Base-by-base conservation (phyloP, 2,329 filamentous ascomycete species). In the Cladophialophora carrionii region DNA sequence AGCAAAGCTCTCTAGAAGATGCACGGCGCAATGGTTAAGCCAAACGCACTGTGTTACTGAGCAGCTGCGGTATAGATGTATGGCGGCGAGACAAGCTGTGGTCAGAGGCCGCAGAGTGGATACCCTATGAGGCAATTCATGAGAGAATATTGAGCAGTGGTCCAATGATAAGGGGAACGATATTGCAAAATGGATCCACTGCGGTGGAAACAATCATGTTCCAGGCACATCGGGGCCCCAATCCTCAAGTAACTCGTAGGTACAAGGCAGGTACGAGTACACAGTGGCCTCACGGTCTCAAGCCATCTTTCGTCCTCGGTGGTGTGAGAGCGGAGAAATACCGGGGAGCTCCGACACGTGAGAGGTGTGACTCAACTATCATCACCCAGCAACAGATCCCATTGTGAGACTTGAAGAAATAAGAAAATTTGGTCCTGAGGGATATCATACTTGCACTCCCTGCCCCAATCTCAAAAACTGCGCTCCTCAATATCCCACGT, bases 281-380 rank as follows among this genome's bases (percentile, higher is more conserved):
- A 17, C 37, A 20, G 48, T 14, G 4, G 48, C 14, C 48, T 51
- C 22, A 10, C n/a, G 9, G 5, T n/a, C 20, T 46, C 24, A 14
- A 34, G 17, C 56, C 31, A n/a, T 51, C 17, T 58, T 46, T 46
- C 20, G 56, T 17, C 49, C 9, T 61, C 14, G 32, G 62, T 64
- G 63, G 63, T 57, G 57, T 65, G 63, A 65, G 34, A 3, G 57
- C 57, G 62, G 63, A 65, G 41, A 29, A 29, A 57, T 52, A 17
- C 24, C 63, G 63, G 63, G 12, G 24, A 24, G 3, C n/a, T n/a
- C 14, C 2, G 24, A 51, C 57, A 66, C 64, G 64, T 66, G 64
- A 57, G 60, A 1, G 43, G n/a, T 5, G 0, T 34, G 43, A 43
- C 17, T n/a, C 7, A 43, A 20, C 17, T n/a, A 17, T 43, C 17